Evolutionary conservation across 2,329 filamentous ascomycete genomes (phyloP), one percentile per base, ranked within the genome.

Genomic region (Exophiala aquamarina): DNA sequence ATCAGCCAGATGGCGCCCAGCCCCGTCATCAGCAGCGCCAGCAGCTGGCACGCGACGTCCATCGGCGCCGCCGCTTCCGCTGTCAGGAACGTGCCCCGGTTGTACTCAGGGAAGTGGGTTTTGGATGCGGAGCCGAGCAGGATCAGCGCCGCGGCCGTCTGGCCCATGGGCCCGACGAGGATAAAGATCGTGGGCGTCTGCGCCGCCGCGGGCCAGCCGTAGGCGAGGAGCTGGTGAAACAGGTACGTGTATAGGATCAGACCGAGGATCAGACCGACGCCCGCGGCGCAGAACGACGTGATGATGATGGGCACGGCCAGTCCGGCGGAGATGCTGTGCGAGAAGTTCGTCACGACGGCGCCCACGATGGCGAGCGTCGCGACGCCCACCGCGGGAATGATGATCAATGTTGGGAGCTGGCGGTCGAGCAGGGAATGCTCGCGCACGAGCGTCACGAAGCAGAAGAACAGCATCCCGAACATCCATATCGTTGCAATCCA

Each of bases 1-100:
- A 58, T 49, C 65, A 68, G 69, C 70, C 69, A 73, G 31, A 73
- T 70, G 3, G 66, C 63, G 1, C 62, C 66, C 36, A 67, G 64
- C 0, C 70, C 70, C 63, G 67, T 71, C n/a, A 60, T 56, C 13
- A 71, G 35, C 21, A 74, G 41, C 0, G 67, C 70, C 0, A 60
- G 52, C 21, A 73, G 64, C 28, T 67, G 61, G 29, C 70, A 72
- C 3, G 58, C 49, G 15, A 59, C 61, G 0, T 58, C 64, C 5
- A 73, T 55, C 0, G 62, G 53, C 1, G 15, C 44, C 0, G 66
- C 66, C 1, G 69, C 67, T 3, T 60, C 45, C 1, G 55, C 59
- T 1, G 66, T 64, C 4, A 73, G 47, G 13, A 70, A 62, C 1
- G 55, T 56, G 1, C 66, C 64, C 4, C 54, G 58, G n/a, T 63